Percentiles rank a stretch among this genome's conserved stretches.
Conservation (phyloP, 2,329 filamentous ascomycete genomes). For the Ceratocystis ficicola region DNA sequence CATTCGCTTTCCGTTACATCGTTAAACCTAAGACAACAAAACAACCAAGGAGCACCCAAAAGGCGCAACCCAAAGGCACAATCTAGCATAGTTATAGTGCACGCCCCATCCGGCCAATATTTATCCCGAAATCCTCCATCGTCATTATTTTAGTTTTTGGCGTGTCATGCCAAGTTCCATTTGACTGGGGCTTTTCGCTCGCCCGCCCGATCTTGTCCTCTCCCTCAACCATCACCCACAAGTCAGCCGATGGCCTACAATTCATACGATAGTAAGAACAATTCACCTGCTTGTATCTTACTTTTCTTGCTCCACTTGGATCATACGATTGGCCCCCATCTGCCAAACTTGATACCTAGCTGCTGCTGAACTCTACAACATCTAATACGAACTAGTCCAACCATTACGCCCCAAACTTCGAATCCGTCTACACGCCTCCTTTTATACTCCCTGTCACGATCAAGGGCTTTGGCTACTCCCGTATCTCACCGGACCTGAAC, state of each 20-base stretch:
- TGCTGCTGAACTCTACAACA: not conserved
- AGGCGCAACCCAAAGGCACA: no score
- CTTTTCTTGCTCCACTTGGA: not conserved
- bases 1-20: not conserved
- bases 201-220: not conserved
- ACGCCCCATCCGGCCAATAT: slow-evolving; percentile 8
- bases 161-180: slow-evolving; percentile 2
- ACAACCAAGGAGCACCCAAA: no score
- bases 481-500: not conserved
- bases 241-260: no score
- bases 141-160: slow-evolving; percentile 7
- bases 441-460: not conserved
- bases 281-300: no score
- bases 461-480: not conserved
- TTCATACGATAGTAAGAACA: no score
- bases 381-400: not conserved
- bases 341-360: not conserved
- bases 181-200: not conserved
- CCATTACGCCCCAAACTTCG: not conserved
- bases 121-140: slow-evolving; percentile 11
- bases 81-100: slow-evolving; percentile 5
- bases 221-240: no score
- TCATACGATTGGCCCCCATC: not conserved
- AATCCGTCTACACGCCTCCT: not conserved
- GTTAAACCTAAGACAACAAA: not conserved